Evolutionary conservation across 2,329 filamentous ascomycete species (phyloP), one percentile per base, ranked within the genome.

Genomic region (Hortaea sp.): DNA sequence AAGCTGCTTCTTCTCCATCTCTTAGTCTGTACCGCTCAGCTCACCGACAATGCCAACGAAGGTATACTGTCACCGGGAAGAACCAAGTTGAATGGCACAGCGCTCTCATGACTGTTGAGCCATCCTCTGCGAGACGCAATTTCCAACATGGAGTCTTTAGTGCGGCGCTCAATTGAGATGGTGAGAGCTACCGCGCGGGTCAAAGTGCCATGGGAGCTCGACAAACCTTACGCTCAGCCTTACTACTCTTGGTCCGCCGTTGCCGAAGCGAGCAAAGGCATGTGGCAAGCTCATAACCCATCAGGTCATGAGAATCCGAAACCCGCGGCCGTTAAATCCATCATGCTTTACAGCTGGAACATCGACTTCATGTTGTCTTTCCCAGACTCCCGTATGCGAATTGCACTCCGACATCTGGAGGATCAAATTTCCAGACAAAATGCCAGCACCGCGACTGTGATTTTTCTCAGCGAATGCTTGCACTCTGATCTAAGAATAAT

Each of bases 381-480:
- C 39, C 54, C 59, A 1, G 48, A 62, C 20, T 57, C 66, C 20
- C 64, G 71, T 13, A 73, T 73, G 68, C 45, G 46, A 1, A 62
- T 62, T 4, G 71, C 68, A 1, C 52, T 74, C 3, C 42, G 53
- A 5, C 59, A 73, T 52, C 63, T 73, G 29, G 45, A 66, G 11
- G 53, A 67, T 5, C 50, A 67, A 27, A 48, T 48, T 1, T 55
- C 54, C 5, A 49, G 52, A 27, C 38, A 28, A 5, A n/a, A 45
- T 10, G 39, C 49, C 7, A 47, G 54, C 1, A 52, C 49, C 5
- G 61, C 70, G 0, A 49, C 59, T 2, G 58, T 77, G 4, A 66
- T 78, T 47, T 72, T 73, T 56, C 59, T 79, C 1, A 74, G 78
- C 51, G 76, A 79, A 56, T 78, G 76, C 65, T 60, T 66, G 5